These are phyloP conservation scores for Fusarium avenaceum DNA, from an alignment of 2,329 filamentous ascomycete species.

Conservation along the genomic window DNA sequence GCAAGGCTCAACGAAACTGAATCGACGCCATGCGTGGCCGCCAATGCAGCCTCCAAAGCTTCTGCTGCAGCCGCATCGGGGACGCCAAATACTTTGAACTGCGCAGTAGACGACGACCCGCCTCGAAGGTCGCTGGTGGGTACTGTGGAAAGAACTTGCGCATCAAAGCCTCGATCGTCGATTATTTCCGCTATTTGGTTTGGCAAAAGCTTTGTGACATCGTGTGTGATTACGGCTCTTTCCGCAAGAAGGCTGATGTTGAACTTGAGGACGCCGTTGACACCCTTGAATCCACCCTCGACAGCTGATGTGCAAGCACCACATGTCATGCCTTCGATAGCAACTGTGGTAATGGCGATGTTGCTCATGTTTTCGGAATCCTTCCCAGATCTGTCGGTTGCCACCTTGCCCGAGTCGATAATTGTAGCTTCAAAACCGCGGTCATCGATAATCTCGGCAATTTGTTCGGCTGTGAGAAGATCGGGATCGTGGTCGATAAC, in stretches of 20 bases:
- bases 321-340: conserved; percentile 97
- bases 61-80: conserved; percentile 79
- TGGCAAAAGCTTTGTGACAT: conserved; percentile 76
- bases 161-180: conserved; percentile 91
- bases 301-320: conserved; percentile 95
- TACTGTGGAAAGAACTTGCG: conserved; percentile 82
- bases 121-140: conserved; percentile 68
- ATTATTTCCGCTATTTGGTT: conserved; percentile 85
- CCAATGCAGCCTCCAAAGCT: conserved; percentile 77
- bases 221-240: conserved; percentile 88
- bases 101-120: conserved; percentile 71
- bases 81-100: conserved; percentile 88
- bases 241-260: conserved; percentile 96
- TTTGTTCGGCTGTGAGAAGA: conserved; percentile 65
- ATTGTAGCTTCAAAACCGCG: conserved; percentile 86
- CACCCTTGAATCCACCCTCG: conserved; percentile 81
- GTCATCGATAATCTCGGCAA: conserved; percentile 73
- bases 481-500: conserved; percentile 82
- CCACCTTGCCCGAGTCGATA: conserved; percentile 74
- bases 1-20: conserved; percentile 80
- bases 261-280: conserved; percentile 86
- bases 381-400: conserved; percentile 35
- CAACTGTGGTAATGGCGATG: conserved; percentile 81
- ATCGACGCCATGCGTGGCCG: conserved; percentile 76
- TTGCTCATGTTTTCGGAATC: conserved; percentile 56